phyloP scores from a whole-genome alignment of 768 basidiomycete genomes.

The Daedalea quercina region DNA sequence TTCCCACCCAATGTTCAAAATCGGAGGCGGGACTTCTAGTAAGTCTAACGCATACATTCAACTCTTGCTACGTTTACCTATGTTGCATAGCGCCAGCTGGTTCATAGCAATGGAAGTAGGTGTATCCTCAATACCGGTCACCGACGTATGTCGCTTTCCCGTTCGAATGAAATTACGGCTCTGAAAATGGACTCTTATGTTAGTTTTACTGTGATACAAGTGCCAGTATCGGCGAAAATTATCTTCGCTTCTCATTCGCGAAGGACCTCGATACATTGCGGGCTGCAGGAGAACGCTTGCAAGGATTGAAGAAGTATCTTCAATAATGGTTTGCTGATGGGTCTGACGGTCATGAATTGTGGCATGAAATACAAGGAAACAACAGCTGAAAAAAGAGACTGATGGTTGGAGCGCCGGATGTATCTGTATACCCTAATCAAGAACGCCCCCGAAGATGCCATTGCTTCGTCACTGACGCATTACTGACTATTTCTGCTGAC shows the following conservation, averaged over 20 bases:
- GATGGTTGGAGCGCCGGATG: no score
- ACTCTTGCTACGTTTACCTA: neutral
- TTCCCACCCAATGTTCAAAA: slow-evolving; percentile 74
- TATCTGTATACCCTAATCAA: no score
- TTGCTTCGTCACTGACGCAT: no score
- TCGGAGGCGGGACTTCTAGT: slow-evolving; percentile 85
- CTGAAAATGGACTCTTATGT: neutral
- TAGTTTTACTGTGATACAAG: slow-evolving; percentile 89
- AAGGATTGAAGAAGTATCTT: slow-evolving; percentile 57
- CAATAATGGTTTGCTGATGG: neutral
- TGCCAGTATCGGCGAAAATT: slow-evolving; percentile 75
- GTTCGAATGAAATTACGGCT: neutral
- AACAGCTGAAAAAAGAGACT: no score
- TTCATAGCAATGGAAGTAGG: slow-evolving; percentile 87
- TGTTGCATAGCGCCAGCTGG: slow-evolving; percentile 67
- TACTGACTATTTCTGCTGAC: no score
- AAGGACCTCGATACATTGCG: slow-evolving; percentile 87
- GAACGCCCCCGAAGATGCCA: no score
- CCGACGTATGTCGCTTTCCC: slow-evolving; percentile 56
- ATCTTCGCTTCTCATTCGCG: slow-evolving; percentile 90
- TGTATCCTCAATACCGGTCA: slow-evolving; percentile 89
- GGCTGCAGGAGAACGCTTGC: slow-evolving; percentile 72
- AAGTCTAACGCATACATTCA: slow-evolving; percentile 11
- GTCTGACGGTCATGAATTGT: no score
- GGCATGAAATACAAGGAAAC: no score